Base-by-base conservation (phyloP, 1,139 yeast species). In the Diutina rugosa region DNA sequence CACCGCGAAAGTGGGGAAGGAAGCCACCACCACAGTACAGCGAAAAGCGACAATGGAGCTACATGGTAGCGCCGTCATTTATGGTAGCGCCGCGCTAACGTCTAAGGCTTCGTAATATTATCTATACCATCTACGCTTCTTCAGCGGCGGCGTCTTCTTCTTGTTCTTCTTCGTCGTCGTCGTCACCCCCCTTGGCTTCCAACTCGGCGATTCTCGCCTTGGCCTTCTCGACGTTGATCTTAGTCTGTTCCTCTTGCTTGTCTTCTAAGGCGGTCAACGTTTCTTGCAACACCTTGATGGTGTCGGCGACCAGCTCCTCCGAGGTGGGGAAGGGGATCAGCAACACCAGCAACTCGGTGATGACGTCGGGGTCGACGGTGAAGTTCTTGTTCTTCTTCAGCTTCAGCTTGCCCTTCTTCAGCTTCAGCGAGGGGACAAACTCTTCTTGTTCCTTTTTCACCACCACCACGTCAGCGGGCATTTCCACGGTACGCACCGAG, bases 241-340 rank as follows among this genome's bases (percentile, higher is more conserved):
- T 80, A 59, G 97, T 90, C 67, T 85, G 90, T 60, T 84, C 88
- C 59, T 84, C 91, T 75, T 90, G 96, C 72, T 85, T 84, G 56
- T 79, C 79, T 70, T 80, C 77, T 72, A 81, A 87, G 62, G 84
- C 84, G 57, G 74, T 76, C 68, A 89, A 81, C 71, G 95, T 90
- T 65, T 79, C 81, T 77, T 85, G 84, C 72, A 93, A 81, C 64
- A 82, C 77, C 59, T 77, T 82, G 64, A 88, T 71, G 61, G 95
- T 82, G 56, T 72, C 72, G 55, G 86, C 78, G 61, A 87, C 84
- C 57, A 88, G 95, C 32, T 85, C 95, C 63, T 81, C 76, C 65
- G 85, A 80, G 60, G 85, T 77, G 67, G 99, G 99, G 63, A 91
- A 82, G 56, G 88, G 78, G 61, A 93, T 81, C 61, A 85, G 84